Evolutionary conservation across 1,284 basidiomycete genomes (phyloP), one percentile per base, ranked within the genome.

Genomic region (Pseudozyma thailandica): DNA sequence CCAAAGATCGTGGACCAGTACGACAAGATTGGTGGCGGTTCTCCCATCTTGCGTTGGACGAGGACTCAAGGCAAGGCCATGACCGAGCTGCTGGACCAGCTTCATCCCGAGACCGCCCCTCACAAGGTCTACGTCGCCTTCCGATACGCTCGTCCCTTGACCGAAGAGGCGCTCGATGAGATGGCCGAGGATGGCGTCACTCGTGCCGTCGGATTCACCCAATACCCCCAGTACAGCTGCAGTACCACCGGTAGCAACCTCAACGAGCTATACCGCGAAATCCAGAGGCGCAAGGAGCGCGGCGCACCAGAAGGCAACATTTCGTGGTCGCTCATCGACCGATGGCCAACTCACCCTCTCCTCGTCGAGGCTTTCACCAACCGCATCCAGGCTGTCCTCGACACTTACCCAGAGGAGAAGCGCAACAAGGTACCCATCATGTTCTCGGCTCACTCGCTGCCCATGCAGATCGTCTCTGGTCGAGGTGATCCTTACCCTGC

Each of bases 201-300:
- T 81, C 87, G 94, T 55, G 96, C 95, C 0, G 87, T 99, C 23
- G 96, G 94, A 20, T 98, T 99, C 85, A 93, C 93, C 2, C 96
- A 99, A 85, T 99, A 99, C 83, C 96, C 96, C 1, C 96, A 99
- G 84, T 99, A 99, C 85, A 93, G 91, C 79, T 98, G 96, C 85
- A 94, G 92, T 69, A 99, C 96, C 5, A 98, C 96, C 0, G 96
- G 96, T 37, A 95, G 93, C 85, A 94, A 91, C 82, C 82, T 99
- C 78, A 99, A 98, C 82, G 95, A 98, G 85, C 86, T 99, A 38
- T 96, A 90, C 82, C 80, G 84, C 53, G 83, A 85, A 61, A 71
- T 89, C 85, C 81, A 77, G 81, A 87, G 33, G 82, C 65, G 79
- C 16, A 71, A 73, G 41, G 55, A 69, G 44, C 48, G 57, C 4